Percentiles rank a stretch among this genome's conserved stretches.
phyloP scores from a whole-genome alignment of 306 rosid genomes.

The Ammopiptanthus mongolicus region DNA sequence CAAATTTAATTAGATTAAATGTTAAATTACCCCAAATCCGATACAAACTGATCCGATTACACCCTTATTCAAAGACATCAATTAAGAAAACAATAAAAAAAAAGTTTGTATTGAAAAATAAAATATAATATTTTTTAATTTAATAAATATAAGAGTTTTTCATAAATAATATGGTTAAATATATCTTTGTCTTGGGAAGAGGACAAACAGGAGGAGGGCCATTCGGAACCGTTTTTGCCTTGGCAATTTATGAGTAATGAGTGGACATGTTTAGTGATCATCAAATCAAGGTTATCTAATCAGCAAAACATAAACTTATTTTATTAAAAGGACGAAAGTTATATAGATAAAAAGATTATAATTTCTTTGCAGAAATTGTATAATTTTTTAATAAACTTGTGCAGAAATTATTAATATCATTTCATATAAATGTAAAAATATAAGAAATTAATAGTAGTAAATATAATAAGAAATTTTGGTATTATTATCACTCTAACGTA shows the following conservation, averaged over 20 bases:
- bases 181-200: too few relatives aligned
- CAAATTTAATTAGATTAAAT: too few relatives aligned
- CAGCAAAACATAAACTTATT: constrained; percentile 27
- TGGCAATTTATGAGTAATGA: constrained; percentile 22
- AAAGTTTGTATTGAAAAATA: too few relatives aligned
- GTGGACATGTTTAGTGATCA: constrained; percentile 32
- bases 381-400: neutral
- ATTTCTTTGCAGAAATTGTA: neutral
- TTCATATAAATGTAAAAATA: neutral
- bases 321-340: neutral
- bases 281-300: constrained; percentile 42
- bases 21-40: too few relatives aligned
- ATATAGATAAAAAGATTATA: neutral
- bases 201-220: neutral
- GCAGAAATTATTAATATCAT: neutral
- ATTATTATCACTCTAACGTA: neutral
- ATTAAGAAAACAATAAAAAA: too few relatives aligned
- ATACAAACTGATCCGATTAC: too few relatives aligned
- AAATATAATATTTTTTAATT: too few relatives aligned
- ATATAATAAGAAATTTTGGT: neutral
- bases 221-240: neutral
- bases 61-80: too few relatives aligned
- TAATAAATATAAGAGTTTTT: too few relatives aligned
- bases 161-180: too few relatives aligned
- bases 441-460: neutral